Conservation (phyloP, 176 grass and related monocot species). For the Aegilops sharonensis region DNA sequence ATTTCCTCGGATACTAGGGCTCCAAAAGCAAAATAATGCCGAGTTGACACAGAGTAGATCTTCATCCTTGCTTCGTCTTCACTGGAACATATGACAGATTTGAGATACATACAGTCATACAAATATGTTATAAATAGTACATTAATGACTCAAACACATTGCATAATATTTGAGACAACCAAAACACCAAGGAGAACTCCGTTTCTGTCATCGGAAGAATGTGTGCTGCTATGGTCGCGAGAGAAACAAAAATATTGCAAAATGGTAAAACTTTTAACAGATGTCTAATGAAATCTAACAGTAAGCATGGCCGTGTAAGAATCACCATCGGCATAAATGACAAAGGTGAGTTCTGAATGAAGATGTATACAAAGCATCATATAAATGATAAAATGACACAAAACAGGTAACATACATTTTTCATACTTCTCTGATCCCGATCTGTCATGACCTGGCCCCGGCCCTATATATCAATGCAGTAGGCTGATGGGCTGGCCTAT, state of each 20-base stretch:
- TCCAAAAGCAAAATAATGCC: conserved; percentile 91
- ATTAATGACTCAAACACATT: neutral
- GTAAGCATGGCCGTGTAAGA: neutral
- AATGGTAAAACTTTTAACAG: no score
- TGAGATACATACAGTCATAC: neutral
- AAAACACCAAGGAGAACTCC: neutral
- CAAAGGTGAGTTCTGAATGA: no score
- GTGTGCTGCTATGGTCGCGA: neutral
- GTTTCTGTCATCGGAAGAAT: neutral
- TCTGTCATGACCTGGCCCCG: no score
- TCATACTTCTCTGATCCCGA: neutral
- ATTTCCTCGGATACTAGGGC: conserved; percentile 76
- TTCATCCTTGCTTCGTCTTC: conserved; percentile 77
- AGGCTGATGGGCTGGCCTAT: no score
- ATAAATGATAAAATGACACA: neutral
- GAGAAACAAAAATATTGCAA: neutral
- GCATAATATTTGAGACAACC: neutral
- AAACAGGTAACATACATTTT: neutral
- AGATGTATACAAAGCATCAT: neutral
- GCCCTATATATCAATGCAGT: no score
- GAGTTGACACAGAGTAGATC: conserved; percentile 91
- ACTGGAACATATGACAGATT: conserved; percentile 34
- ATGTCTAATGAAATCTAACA: no score
- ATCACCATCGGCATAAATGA: neutral
- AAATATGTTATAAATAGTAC: neutral